Evolutionary conservation across 2,329 filamentous ascomycete species (phyloP).

Genomic region (Orbilia blumenaviensis): DNA sequence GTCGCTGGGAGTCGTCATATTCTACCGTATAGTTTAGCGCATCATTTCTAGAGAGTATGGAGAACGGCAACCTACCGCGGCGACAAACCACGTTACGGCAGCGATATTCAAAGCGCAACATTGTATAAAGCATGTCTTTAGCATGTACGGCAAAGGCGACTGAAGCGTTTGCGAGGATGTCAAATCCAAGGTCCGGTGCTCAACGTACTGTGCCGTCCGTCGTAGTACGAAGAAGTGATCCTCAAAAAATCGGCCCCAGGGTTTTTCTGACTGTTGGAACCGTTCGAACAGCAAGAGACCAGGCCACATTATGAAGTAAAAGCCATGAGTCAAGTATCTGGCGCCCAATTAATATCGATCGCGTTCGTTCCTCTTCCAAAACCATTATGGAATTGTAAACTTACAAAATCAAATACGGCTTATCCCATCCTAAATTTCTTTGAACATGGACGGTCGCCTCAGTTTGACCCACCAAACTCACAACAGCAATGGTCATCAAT

Average conservation of each 20-base stretch:
- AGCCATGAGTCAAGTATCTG: constrained; percentile 46
- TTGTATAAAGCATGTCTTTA: constrained; percentile 46
- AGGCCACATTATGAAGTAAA: constrained; percentile 45
- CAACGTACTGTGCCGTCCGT: constrained; percentile 42
- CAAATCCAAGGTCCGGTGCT: constrained; percentile 40
- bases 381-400: neutral
- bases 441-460: constrained; percentile 46
- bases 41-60: neutral
- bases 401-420: constrained; percentile 46
- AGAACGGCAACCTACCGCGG: constrained; percentile 16
- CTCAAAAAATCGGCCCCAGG: constrained; percentile 45
- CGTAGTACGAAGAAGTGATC: constrained; percentile 41
- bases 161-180: constrained; percentile 17
- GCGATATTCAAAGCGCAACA: constrained; percentile 47
- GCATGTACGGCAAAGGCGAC: constrained; percentile 38
- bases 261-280: constrained; percentile 20
- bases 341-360: neutral
- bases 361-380: neutral
- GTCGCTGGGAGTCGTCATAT: constrained; percentile 50
- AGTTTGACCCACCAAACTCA: constrained; percentile 31
- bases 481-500: constrained; percentile 33
- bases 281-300: constrained; percentile 32
- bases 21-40: constrained; percentile 18
- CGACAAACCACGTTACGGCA: constrained; percentile 43
- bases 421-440: constrained; percentile 44